Base-by-base conservation (phyloP, 495 filamentous ascomycete genomes). In the Penicillium lagena region DNA sequence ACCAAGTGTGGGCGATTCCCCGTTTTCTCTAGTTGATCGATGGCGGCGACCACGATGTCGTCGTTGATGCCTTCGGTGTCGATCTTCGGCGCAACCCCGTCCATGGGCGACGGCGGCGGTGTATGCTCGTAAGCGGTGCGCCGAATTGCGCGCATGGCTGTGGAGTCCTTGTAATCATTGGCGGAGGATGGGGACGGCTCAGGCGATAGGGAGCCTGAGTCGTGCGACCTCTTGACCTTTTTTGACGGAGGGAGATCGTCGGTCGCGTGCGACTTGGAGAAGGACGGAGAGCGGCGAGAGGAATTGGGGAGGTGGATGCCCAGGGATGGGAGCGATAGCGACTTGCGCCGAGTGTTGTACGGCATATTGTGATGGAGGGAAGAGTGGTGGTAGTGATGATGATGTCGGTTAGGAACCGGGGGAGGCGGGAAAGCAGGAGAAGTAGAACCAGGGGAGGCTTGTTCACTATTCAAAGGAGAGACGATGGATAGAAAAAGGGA, bases 331-430 rank as follows among this genome's bases (percentile, higher is more conserved):
- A 98, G 75, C 29, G 93, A 98, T 58, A 98, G 69, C 60, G 90
- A 95, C 72, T 97, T 98, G 66, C 93, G 84, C 68, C 93, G 86
- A 49, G 93, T 98, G 67, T 98, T 96, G 78, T 96, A 96, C 50
- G 89, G 89, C 89, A 95, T 95, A 55, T 49, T 80, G 62, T 49
- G 35, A 38, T 29, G 14, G 34, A 44, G 29, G 35, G 45, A 36
- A 36, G 42, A 35, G 35, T 40, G 45, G 51, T 29, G 45, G 35
- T 50, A 40, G 37, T 40, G 35, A 37, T 22, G 31, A 40, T n/a
- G 42, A 35, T 14, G 42, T 43, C 32, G 22, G 22, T 6, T 22
- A 4, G 22, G 22, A 6, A 22, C 22, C 22, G 22, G 22, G 22
- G 17, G 22, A 22, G 22, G 22, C 22, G 22, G 22, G 22, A 42